These are phyloP conservation scores for Wickerhamomyces rabaulensis DNA, from an alignment of 805 yeast species.

Conservation along the genomic window DNA sequence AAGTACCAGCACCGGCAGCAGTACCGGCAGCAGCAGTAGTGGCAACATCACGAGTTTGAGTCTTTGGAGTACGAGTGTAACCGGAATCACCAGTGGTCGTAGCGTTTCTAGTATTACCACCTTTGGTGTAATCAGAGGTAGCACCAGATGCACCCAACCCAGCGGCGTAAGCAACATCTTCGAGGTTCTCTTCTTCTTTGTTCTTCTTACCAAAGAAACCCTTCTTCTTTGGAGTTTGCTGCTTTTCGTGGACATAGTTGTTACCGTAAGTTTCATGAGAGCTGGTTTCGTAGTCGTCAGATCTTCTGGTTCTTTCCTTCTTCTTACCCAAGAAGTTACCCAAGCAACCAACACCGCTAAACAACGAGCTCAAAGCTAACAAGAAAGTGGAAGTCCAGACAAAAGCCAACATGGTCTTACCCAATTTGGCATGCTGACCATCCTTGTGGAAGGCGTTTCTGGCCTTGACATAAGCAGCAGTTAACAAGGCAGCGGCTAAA, in stretches of 20 bases:
- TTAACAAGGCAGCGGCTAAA: constrained; percentile 42
- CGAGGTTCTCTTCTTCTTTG: constrained; percentile 2
- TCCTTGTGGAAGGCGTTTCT: constrained; percentile 39
- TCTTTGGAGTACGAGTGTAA: background rate
- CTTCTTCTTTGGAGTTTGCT: constrained; percentile 5
- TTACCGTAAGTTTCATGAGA: constrained; percentile 26
- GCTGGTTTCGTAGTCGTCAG: constrained; percentile 18
- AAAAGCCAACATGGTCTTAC: constrained; percentile 50
- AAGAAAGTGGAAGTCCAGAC: constrained; percentile 50
- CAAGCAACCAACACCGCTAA: constrained; percentile 19
- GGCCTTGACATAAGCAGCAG: constrained; percentile 54
- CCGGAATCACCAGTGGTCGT: background rate
- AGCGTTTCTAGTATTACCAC: background rate
- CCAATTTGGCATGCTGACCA: constrained; percentile 39
- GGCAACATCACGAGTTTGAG: background rate
- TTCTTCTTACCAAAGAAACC: constrained; percentile 15
- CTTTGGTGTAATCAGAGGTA: background rate
- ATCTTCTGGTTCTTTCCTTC: constrained; percentile 10
- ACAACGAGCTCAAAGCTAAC: constrained; percentile 13
- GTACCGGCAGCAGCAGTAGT: background rate
- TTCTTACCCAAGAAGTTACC: constrained; percentile 9
- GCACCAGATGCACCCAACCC: constrained; percentile 10
- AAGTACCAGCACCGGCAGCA: background rate
- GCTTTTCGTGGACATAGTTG: constrained; percentile 17
- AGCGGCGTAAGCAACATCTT: constrained; percentile 9